Base-by-base conservation (phyloP, 495 filamentous ascomycete species). In the Rhizodiscina lignyota region DNA sequence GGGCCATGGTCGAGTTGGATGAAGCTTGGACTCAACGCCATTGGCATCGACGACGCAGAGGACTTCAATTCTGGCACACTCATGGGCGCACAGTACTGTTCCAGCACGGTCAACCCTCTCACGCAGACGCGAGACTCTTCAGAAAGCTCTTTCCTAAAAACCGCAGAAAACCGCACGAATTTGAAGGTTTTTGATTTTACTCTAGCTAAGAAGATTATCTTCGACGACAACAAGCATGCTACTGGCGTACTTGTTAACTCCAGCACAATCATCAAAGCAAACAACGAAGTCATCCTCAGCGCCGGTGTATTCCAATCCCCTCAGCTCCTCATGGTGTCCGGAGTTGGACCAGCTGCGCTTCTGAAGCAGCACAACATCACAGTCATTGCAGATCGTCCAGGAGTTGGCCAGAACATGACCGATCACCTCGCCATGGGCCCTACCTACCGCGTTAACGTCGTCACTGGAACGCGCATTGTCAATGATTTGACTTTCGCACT, bases 391-490 rank as follows among this genome's bases (percentile, higher is more conserved):
- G 57, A 66, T 24, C 44, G 63, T 1, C 54, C 63, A 0, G 66
- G 66, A 6, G 66, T 72, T 5, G 69, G 68, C 12, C 58, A 68
- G 38, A 67, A 72, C 34, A 35, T 71, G 32, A 49, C 47, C 51
- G 68, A 68, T 33, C 61, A 63, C 21, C 39, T 56, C 3, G 57
- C 33, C 5, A 33, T 48, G 18, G 21, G 26, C 20, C 15, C 38
- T 10, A 20, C 15, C 20, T 41, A 40, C 41, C 24, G 38, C 16
- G 40, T 45, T 8, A 32, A 35, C 30, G 35, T 44, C 29, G 30
- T 32, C n/a, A 36, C 35, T 2, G 49, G 49, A 21, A 51, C 53
- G n/a, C 30, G 39, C 22, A 5, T 60, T 3, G 59, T 68, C 22
- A 51, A 58, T 8, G 39, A 64, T 12, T 40, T 35, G 15, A 30